Base-by-base conservation (phyloP, 164 flowering plant species). In the Tinospora cordifolia region DNA sequence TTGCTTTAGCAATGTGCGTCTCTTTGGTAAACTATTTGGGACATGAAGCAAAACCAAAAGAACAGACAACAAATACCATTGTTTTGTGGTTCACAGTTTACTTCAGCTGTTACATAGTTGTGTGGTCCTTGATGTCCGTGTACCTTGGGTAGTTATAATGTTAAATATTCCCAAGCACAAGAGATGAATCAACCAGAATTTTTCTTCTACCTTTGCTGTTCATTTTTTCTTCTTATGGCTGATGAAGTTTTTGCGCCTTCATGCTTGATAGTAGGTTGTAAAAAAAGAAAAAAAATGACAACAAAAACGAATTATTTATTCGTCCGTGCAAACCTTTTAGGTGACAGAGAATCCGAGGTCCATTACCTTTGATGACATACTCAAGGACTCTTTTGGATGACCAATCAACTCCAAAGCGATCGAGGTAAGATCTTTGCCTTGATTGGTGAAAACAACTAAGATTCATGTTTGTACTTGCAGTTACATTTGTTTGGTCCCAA, bases 1-100 rank as follows among this genome's bases (percentile, higher is more conserved):
- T 85, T 79, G 81, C 40, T 69, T 63, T 74, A 70, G 70, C 72
- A 71, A 69, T 51, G 39, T 72, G 69, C 79, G 75, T 81, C 69
- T 67, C 65, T 70, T 74, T 67, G 70, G 76, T 60, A 76, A 66
- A 71, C 72, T 62, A 63, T 51, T 67, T 67, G 36, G 70, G 73
- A 73, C 76, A 69, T 19, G 57, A 73, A 76, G 72, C 47, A 44
- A 44, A 54, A 54, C 60, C 21, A 22, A n/a, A 54, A 54, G 60
- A 54, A 24, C 60, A n/a, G 60, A 22, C 60, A 54, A 54, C 60
- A 54, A 21, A 17, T 54, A n/a, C 60, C 54, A 21, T 19, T 54
- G n/a, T 19, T 54, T 54, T 54, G 60, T 54, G 21, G n/a, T 54
- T 22, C n/a, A 21, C 7, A 54, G 24, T 19, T 54, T 54, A 21